phyloP scores from a whole-genome alignment of 495 filamentous ascomycete species.

The Massariosphaeria phaeospora region DNA sequence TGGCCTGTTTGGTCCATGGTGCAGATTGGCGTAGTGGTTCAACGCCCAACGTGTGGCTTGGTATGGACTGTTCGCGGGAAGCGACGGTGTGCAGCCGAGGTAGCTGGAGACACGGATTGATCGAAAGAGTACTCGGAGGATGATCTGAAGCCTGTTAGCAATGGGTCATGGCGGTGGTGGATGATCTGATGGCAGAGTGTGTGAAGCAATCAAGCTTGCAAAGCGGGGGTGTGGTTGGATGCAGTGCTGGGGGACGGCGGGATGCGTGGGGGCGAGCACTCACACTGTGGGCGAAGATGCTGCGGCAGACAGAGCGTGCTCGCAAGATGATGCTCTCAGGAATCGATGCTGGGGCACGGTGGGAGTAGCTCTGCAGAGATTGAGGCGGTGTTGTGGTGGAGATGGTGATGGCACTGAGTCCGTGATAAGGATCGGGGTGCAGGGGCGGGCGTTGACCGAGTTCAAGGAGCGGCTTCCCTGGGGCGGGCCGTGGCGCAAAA shows the following conservation, averaged over 20 bases:
- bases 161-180: not conserved
- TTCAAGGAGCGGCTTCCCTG: conserved; percentile 31
- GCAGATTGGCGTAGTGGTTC: conserved; percentile 8
- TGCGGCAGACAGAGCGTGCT: conserved; percentile 1
- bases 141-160: conserved; percentile 24
- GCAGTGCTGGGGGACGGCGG: not conserved
- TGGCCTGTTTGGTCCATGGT: no score
- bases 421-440: conserved; percentile 33
- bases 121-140: conserved; percentile 20
- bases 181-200: conserved; percentile 13
- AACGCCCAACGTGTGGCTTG: conserved; percentile 9
- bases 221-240: conserved; percentile 7
- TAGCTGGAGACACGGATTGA: not conserved
- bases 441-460: conserved; percentile 15
- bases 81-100: conserved; percentile 12
- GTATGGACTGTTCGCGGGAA: conserved; percentile 10
- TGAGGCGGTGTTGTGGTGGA: conserved; percentile 14
- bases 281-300: conserved; percentile 3
- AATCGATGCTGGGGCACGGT: conserved; percentile 15
- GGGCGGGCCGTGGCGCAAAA: conserved; percentile 20
- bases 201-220: conserved; percentile 3
- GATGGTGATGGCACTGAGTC: no score
- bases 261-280: not conserved
- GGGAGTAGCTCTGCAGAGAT: conserved; percentile 33
- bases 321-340: conserved; percentile 16